Evolutionary conservation across 2,329 filamentous ascomycete species (phyloP), one percentile per base, ranked within the genome.

Genomic region (Ceratocystis albifundus): DNA sequence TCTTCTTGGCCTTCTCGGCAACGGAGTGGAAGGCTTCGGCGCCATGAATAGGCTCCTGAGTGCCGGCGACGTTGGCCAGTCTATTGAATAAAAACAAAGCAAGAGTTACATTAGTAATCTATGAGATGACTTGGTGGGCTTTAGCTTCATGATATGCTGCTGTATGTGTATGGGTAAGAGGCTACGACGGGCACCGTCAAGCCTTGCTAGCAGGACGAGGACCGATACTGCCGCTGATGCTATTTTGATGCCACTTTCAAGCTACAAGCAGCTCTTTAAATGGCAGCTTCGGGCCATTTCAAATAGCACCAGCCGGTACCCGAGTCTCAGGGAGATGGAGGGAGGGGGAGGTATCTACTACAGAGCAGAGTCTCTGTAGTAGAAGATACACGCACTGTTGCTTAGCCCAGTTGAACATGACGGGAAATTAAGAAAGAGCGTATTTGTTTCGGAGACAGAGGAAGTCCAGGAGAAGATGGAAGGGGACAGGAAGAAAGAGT

Each of bases 41-140:
- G 70, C 94, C 94, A 76, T 99, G 96, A 77, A 95, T 89, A 74
- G 93, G 93, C 82, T 96, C 92, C 77, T 96, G 89, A 66, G 93
- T 97, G 78, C 95, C 92, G 74, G 92, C 91, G 75, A 96, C 91
- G 77, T 92, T 82, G 76, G 82, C 84, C 77, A 88, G 77, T 76
- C 84, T 87, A 71, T 28, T 53, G 8, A 53, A 25, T 70, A 66
- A n/a, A 36, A 59, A 59, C n/a, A 20, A 20, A 59, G 44, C 53
- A 45, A 53, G 25, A 36, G 10, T 10, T 10, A 53, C 61, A 63
- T 67, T 65, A 69, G 66, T 12, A 20, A 59, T 32, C n/a, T 5
- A 59, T 5, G 5, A 17, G 4, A 20, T n/a, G 30, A 22, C n/a
- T 8, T 32, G 12, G 17, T 12, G 12, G n/a, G 28, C 32, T 4